Evolutionary conservation across 352 stramenopile genomes (phyloP).

Genomic region (Globisporangium radiosum): DNA sequence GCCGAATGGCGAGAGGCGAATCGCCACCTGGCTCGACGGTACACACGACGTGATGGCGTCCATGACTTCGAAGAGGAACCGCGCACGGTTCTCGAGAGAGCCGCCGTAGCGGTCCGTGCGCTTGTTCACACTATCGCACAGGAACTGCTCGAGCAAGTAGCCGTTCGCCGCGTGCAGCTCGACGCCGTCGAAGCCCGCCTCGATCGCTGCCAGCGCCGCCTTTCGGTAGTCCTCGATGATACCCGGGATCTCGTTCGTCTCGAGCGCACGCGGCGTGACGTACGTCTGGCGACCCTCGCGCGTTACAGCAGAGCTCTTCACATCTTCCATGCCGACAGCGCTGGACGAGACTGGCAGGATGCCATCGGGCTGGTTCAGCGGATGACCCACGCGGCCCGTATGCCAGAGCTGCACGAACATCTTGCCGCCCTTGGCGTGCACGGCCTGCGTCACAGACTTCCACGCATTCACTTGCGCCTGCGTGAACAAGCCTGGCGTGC

Average conservation of each 20-base stretch:
- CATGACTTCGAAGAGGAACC: no score
- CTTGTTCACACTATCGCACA: no score
- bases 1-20: no score
- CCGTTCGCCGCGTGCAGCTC: conserved; percentile 82
- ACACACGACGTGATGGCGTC: no score
- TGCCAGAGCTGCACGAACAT: conserved; percentile 90
- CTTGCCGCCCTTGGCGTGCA: conserved; percentile 68
- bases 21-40: no score
- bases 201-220: conserved; percentile 27
- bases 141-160: conserved; percentile 87
- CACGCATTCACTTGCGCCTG: no score
- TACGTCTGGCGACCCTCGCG: conserved; percentile 30
- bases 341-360: conserved; percentile 56
- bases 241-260: conserved; percentile 58
- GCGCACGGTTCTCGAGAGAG: no score
- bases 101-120: no score
- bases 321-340: conserved; percentile 22
- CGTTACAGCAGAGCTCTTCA: conserved; percentile 28
- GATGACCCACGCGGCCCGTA: conserved; percentile 67
- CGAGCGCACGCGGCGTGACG: conserved; percentile 59
- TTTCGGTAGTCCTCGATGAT: conserved; percentile 63
- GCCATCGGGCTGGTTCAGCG: conserved; percentile 48
- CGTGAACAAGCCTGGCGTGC: no score
- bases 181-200: conserved; percentile 79
- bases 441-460: conserved; percentile 40